Percentiles rank a stretch among this genome's conserved stretches.
These are phyloP conservation scores for Sclerotinia nivalis DNA, from an alignment of 2,329 filamentous ascomycete species.

Conservation along the genomic window DNA sequence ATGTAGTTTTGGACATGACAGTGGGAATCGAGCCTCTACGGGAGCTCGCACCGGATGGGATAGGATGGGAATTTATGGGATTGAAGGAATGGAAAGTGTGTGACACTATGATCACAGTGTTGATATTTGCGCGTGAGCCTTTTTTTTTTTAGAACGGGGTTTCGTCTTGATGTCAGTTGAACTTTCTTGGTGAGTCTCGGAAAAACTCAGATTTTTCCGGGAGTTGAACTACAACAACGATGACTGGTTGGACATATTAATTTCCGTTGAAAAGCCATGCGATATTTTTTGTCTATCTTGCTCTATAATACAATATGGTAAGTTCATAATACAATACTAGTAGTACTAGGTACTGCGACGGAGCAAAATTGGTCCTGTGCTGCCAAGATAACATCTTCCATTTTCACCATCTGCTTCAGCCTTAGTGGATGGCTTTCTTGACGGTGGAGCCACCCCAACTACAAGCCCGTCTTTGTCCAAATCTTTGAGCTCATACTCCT, in stretches of 20 bases:
- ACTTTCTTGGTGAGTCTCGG: slow-evolving; percentile 17
- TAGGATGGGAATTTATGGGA: slow-evolving; percentile 19
- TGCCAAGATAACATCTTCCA: neutral
- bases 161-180: slow-evolving; percentile 21
- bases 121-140: slow-evolving; percentile 23
- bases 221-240: neutral
- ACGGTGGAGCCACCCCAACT: neutral
- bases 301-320: neutral
- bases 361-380: neutral
- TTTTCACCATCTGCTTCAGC: neutral
- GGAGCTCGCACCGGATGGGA: slow-evolving; percentile 19
- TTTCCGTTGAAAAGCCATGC: neutral
- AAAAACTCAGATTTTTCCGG: slow-evolving; percentile 14
- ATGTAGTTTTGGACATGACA: slow-evolving; percentile 73
- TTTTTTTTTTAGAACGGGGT: slow-evolving; percentile 19
- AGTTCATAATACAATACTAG: neutral
- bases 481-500: neutral
- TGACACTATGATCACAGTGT: slow-evolving; percentile 23
- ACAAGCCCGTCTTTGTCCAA: neutral
- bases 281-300: neutral
- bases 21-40: slow-evolving; percentile 14
- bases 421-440: neutral
- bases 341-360: neutral
- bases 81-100: neutral
- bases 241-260: neutral